Percentiles rank a stretch among this genome's conserved stretches.
phyloP scores from a whole-genome alignment of 2,329 filamentous ascomycete genomes.

The Fusarium verrucosum region DNA sequence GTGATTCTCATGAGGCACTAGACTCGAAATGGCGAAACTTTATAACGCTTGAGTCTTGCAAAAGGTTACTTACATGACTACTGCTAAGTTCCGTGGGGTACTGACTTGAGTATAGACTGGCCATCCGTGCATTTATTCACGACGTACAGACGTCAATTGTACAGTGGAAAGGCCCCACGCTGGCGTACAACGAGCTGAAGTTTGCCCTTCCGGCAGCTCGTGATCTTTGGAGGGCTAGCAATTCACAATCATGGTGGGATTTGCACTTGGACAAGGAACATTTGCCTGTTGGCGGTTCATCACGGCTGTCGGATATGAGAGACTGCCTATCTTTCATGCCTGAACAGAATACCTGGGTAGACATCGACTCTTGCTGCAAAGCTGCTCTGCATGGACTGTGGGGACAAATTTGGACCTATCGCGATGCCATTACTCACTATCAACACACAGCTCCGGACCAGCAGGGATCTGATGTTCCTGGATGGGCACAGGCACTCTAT shows the following conservation, averaged over 20 bases:
- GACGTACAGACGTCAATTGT: constrained; percentile 39
- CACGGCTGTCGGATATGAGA: constrained; percentile 33
- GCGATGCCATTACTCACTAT: constrained; percentile 30
- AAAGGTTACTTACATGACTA: constrained; percentile 27
- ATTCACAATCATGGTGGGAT: constrained; percentile 35
- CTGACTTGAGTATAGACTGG: constrained; percentile 32
- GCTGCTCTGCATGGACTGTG: constrained; percentile 36
- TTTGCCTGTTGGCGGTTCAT: constrained; percentile 11
- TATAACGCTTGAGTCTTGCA: constrained; percentile 32
- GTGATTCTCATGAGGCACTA: constrained; percentile 29
- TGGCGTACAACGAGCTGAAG: constrained; percentile 39
- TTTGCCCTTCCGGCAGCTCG: constrained; percentile 34
- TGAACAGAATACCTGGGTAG: constrained; percentile 32
- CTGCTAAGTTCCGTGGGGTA: background rate
- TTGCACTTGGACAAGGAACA: constrained; percentile 25
- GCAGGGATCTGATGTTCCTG: constrained; percentile 15
- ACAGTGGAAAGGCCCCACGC: constrained; percentile 33
- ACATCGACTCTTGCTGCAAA: constrained; percentile 34
- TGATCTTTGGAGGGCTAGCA: constrained; percentile 38
- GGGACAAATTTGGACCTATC: constrained; percentile 41
- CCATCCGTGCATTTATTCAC: constrained; percentile 38
- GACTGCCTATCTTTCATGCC: constrained; percentile 26
- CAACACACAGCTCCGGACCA: constrained; percentile 5
- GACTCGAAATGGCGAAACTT: constrained; percentile 40
- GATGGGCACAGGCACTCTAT: constrained; percentile 36